A percentile compares a stretch with the other conserved stretches of the same genome.
These are phyloP conservation scores for Nakazawaea ishiwadae DNA, from an alignment of 805 yeast species.

Conservation along the genomic window DNA sequence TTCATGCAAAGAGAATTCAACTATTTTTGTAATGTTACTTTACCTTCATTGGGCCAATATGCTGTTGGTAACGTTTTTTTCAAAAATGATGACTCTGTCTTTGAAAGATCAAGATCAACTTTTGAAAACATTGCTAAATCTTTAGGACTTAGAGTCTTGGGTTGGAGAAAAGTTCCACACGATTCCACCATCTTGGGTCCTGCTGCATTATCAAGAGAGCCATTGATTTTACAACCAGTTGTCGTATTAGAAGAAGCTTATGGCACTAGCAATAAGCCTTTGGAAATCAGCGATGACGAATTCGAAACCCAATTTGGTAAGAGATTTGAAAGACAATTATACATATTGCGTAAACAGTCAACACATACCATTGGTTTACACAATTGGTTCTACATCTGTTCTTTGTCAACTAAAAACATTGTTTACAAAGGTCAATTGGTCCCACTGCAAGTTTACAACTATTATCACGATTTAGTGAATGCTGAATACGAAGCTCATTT, in stretches of 20 bases:
- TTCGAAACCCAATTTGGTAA: conserved; percentile 53
- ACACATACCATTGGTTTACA: conserved; percentile 89
- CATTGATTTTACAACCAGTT: conserved; percentile 88
- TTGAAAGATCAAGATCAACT: conserved; percentile 64
- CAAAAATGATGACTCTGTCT: conserved; percentile 75
- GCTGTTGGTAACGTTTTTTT: conserved; percentile 95
- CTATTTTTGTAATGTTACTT: conserved; percentile 55
- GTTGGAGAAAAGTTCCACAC: conserved; percentile 94
- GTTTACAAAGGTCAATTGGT: conserved; percentile 98
- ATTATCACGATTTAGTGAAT: conserved; percentile 88
- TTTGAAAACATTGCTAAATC: conserved; percentile 78
- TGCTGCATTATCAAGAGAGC: conserved; percentile 91
- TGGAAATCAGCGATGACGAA: conserved; percentile 40
- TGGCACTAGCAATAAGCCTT: conserved; percentile 32
- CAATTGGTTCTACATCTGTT: conserved; percentile 97
- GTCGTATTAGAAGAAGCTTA: conserved; percentile 59
- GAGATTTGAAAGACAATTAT: conserved; percentile 77
- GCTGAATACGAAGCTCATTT: conserved; percentile 93
- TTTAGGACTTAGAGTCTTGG: conserved; percentile 77
- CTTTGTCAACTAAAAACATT: conserved; percentile 80
- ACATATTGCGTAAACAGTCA: conserved; percentile 82
- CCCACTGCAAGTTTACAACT: conserved; percentile 92
- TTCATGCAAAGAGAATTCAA: conserved; percentile 83
- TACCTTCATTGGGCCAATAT: conserved; percentile 82
- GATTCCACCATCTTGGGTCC: conserved; percentile 95